Evolutionary conservation across 176 grass and related monocot species (phyloP), one percentile per base, ranked within the genome.

Genomic region (Ampelocalamus luodianensis): DNA sequence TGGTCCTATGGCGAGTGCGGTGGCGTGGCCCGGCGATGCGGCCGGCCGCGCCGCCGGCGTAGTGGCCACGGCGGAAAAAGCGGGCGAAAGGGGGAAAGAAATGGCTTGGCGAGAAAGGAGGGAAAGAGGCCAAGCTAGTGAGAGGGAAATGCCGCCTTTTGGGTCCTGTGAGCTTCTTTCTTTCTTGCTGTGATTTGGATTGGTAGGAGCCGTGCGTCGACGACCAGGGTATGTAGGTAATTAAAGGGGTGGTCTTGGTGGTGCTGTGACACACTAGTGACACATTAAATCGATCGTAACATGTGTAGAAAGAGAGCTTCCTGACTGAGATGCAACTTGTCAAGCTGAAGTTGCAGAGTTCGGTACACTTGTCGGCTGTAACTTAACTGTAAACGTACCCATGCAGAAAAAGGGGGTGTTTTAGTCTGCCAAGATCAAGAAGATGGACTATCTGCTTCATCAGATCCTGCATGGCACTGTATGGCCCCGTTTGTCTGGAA

Each of bases 11-110:
- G 56, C 56, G 56, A 60, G 56, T 60, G 56, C 56, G 56, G 56
- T 60, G 48, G 48, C 48, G 48, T 49, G 48, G 48, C 48, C 48
- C 13, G 56, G 56, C 8, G 54, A 58, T 40, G 10, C 65, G 51
- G 44, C 44, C 44, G 43, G 43, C 43, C 0, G 43, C 43, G 10
- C 43, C 2, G 66, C 75, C 76, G 66, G 84, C 43, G 84, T 26
- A 71, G 84, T 79, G 75, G 84, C 75, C 84, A 86, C 76, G 71
- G 71, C 27, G 46, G 71, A 54, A 83, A 72, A 72, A 65, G 70
- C 71, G 42, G 9, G 6, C 26, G 11, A 13, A 11, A 1, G 27
- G 71, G n/a, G 0, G 60, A 42, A n/a, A 76, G 73, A 42, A 67
- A 67, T n/a, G 46, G 34, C 17, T 6, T 26, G 72, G 46, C 45